Evolutionary conservation across 2,329 filamentous ascomycete species (phyloP), one percentile per base, ranked within the genome.

Genomic region (Aspergillus sp.): DNA sequence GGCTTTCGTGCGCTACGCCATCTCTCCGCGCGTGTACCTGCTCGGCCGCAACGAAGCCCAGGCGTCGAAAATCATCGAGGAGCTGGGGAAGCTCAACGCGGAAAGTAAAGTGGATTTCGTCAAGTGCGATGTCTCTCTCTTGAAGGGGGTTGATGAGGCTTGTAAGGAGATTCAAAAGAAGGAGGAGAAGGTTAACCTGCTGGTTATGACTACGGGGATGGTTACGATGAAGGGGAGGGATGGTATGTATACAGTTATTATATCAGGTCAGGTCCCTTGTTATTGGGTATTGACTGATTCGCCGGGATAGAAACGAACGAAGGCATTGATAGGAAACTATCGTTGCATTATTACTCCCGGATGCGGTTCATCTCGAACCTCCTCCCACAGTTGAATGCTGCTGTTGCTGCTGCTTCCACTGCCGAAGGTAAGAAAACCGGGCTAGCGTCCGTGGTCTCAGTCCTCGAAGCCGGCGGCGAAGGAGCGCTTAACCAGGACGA

Each of bases 141-240:
- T 86, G 26, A 75, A 73, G 45, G 80, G 78, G 26, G 81, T 84
- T 7, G 82, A 85, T 63, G 67, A 72, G 2, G 72, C 79, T 0
- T 84, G 80, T 58, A 68, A 71, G 11, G 67, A 77, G 30, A 81
- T 86, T 53, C 70, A 66, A 22, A 57, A 62, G 48, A 64, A 13
- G 34, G 34, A 71, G 49, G 68, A 70, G 0, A 58, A 56, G 15
- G 48, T 74, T 15, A 71, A 74, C 50, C n/a, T 74, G 3, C 51
- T 73, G 0, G 68, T 73, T 48, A 43, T 71, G 62, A 72, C 54
- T 15, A 59, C 64, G 15, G 71, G 71, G 60, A 17, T 34, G 24
- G 30, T 47, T 3, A 48, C 43, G 17, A 34, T 13, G 2, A 52
- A 32, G 13, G 48, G 38, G 9, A 20, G 44, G 12, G 60, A 64